Evolutionary conservation across 805 yeast species (phyloP).

Genomic region (Nakazawaea ernobii): DNA sequence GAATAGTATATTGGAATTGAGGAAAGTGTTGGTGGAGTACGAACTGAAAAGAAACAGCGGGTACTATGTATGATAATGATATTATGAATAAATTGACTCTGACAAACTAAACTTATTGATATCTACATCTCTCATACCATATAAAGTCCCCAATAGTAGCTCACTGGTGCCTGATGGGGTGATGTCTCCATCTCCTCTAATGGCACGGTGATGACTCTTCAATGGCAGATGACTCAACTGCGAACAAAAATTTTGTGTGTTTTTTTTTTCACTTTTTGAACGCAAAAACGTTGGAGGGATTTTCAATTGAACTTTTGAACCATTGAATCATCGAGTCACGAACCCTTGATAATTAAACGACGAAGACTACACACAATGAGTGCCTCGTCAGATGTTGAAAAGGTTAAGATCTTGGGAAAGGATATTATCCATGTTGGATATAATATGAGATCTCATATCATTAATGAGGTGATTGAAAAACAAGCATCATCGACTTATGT

Average conservation of each 20-base stretch:
- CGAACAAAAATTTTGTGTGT: background rate
- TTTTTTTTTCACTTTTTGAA: background rate
- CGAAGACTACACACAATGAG: too few relatives aligned
- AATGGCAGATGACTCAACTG: background rate
- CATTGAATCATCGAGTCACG: too few relatives aligned
- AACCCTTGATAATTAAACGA: too few relatives aligned
- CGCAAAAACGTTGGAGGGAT: too few relatives aligned
- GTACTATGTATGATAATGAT: conserved; percentile 18
- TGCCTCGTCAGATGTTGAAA: conserved; percentile 23
- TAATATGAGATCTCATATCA: conserved; percentile 69
- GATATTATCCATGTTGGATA: conserved; percentile 90
- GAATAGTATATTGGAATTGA: conserved; percentile 33
- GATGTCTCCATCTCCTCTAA: background rate
- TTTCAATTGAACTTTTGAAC: too few relatives aligned
- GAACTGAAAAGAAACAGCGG: conserved; percentile 20
- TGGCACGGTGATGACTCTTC: background rate
- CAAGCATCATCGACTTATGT: conserved; percentile 88
- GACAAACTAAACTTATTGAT: too few relatives aligned
- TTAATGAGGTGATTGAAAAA: conserved; percentile 52
- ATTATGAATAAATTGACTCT: too few relatives aligned
- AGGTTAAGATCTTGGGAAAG: conserved; percentile 73
- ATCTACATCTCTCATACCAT: too few relatives aligned
- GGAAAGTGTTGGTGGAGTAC: conserved; percentile 22
- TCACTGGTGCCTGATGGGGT: too few relatives aligned
- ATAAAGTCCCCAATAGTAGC: too few relatives aligned